phyloP scores from a whole-genome alignment of 768 basidiomycete genomes.

The Suillus clintonianus region DNA sequence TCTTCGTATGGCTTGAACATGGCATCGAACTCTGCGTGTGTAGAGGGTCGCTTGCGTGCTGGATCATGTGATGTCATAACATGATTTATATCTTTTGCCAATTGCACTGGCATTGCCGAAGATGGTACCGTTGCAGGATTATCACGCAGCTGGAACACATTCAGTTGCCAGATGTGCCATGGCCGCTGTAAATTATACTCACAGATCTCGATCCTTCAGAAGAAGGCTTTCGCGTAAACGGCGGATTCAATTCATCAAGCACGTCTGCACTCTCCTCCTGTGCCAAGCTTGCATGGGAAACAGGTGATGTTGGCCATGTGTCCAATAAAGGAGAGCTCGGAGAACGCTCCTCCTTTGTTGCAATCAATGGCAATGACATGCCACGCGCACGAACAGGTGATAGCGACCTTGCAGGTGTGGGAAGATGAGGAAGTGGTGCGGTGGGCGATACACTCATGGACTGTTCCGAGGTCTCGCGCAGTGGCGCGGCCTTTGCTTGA shows the following conservation, averaged over 20 bases:
- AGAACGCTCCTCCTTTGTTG: constrained; percentile 25
- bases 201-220: not conserved
- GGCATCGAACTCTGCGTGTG: constrained; percentile 21
- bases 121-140: not conserved
- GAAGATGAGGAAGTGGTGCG: constrained; percentile 22
- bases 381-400: constrained; percentile 18
- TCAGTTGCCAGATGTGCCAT: not conserved
- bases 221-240: not conserved
- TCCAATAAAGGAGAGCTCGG: not conserved
- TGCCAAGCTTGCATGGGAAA: not conserved
- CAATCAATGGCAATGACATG: constrained; percentile 31
- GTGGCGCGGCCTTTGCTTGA: constrained; percentile 17
- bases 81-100: constrained; percentile 16
- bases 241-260: not conserved
- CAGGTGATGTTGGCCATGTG: not conserved
- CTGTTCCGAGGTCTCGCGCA: not conserved
- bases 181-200: not conserved
- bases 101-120: not conserved
- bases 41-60: constrained; percentile 14
- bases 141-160: not conserved
- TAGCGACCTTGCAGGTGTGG: constrained; percentile 27
- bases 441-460: constrained; percentile 19
- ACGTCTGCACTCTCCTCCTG: not conserved
- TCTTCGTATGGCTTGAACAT: constrained; percentile 18
- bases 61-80: constrained; percentile 4